phyloP scores from a whole-genome alignment of 495 filamentous ascomycete genomes.

The Penicillium waksmanii region DNA sequence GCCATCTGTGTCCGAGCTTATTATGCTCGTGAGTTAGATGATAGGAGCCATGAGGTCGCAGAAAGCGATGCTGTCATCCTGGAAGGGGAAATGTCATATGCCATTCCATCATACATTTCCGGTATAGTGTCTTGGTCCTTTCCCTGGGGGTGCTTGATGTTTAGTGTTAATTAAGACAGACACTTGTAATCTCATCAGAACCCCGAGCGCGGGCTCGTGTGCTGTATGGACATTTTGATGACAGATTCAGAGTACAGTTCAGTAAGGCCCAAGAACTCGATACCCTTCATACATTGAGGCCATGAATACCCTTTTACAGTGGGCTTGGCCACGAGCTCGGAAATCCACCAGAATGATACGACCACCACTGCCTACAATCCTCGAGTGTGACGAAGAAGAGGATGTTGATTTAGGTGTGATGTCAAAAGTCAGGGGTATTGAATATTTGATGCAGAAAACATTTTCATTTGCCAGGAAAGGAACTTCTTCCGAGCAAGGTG shows the following conservation, averaged over 20 bases:
- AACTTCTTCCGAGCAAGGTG: neutral
- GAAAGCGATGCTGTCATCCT: neutral
- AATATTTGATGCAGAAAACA: neutral
- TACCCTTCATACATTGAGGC: neutral
- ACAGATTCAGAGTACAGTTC: neutral
- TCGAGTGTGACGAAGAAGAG: neutral
- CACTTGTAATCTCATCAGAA: neutral
- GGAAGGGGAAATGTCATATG: neutral
- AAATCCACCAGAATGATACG: neutral
- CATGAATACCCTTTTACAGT: neutral
- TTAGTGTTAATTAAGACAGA: neutral
- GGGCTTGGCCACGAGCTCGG: neutral
- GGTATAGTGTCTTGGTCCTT: neutral
- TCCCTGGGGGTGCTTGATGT: neutral
- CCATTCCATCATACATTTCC: slow-evolving; percentile 1
- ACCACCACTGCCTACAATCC: neutral
- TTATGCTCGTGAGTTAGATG: neutral
- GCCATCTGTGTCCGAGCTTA: slow-evolving; percentile 4
- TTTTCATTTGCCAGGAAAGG: neutral
- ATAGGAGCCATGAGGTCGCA: neutral
- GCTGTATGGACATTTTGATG: neutral
- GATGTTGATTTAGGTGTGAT: neutral
- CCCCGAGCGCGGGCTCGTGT: neutral
- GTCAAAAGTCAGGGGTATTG: neutral
- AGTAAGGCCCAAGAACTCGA: neutral